These are phyloP conservation scores for Gamarada debralockiae DNA, from an alignment of 495 filamentous ascomycete species.

Conservation along the genomic window DNA sequence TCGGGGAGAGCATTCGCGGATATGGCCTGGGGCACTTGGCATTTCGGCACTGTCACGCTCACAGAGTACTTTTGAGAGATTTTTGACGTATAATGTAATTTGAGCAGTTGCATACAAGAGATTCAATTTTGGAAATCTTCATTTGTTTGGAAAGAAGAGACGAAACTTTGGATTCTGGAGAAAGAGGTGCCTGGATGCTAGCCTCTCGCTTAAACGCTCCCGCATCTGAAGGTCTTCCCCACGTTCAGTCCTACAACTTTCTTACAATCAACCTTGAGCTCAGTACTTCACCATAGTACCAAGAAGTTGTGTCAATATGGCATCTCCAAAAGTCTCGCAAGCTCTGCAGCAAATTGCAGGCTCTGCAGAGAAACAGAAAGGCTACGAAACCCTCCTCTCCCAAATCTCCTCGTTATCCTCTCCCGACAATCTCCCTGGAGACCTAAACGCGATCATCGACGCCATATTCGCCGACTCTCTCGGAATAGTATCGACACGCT, in stretches of 20 bases:
- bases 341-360: constrained; percentile 19
- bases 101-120: too few relatives aligned
- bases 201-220: constrained; percentile 1
- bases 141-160: too few relatives aligned
- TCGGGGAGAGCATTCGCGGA: too few relatives aligned
- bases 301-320: constrained; percentile 5
- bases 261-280: background rate
- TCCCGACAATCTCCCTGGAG: constrained; percentile 10
- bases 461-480: constrained; percentile 25
- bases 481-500: constrained; percentile 24
- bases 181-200: too few relatives aligned
- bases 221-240: constrained; percentile 9
- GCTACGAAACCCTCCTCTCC: constrained; percentile 22
- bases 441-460: constrained; percentile 22
- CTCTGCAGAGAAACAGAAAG: constrained; percentile 24
- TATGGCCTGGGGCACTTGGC: too few relatives aligned
- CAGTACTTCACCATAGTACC: background rate
- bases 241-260: constrained; percentile 14
- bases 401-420: constrained; percentile 5
- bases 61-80: too few relatives aligned
- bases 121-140: too few relatives aligned
- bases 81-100: too few relatives aligned
- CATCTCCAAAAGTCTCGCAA: constrained; percentile 17
- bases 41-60: too few relatives aligned
- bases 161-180: too few relatives aligned